Evolutionary conservation across 768 basidiomycete species (phyloP), one percentile per base, ranked within the genome.

Genomic region (Trametes sanguinea): DNA sequence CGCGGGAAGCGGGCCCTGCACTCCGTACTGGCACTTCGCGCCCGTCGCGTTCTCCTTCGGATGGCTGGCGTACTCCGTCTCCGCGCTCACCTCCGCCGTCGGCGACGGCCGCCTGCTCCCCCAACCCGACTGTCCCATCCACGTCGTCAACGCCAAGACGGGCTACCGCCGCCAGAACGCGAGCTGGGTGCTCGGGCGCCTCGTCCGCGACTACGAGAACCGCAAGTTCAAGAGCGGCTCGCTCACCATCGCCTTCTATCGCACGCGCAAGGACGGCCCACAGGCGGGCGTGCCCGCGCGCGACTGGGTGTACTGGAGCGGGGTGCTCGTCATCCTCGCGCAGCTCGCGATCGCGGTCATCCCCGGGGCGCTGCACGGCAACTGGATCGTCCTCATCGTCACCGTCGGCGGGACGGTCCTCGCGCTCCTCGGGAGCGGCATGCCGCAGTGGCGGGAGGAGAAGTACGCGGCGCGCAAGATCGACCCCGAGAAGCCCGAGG

Each of bases 41-140:
- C 75, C 75, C 8, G 70, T 74, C 42, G 71, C 73, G 14, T 74
- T 75, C 62, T 72, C 69, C 7, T 75, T 76, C 60, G 74, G 75
- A 17, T 75, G 71, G 74, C 71, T 75, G 27, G 69, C 71, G 11
- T 76, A 74, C 46, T 67, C 72, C 4, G 61, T 76, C 60, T 62
- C 57, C 43, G 67, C 69, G 40, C 59, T 74, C 46, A 60, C 71
- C 9, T 61, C 65, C 37, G 61, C 64, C 2, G 55, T 71, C 39
- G 73, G 73, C 37, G 67, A 65, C 45, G 65, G 70, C 32, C 63
- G 68, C 11, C 68, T 75, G 46, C 65, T 73, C 65, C 71, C 73
- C 14, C 39, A 52, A n/a, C 62, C 69, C 11, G 73, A 74, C 63
- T 68, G 53, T 42, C 39, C 66, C 2, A 46, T 65, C 40, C 61